Evolutionary conservation across 805 yeast genomes (phyloP).

Genomic region (Candida glaebosa): DNA sequence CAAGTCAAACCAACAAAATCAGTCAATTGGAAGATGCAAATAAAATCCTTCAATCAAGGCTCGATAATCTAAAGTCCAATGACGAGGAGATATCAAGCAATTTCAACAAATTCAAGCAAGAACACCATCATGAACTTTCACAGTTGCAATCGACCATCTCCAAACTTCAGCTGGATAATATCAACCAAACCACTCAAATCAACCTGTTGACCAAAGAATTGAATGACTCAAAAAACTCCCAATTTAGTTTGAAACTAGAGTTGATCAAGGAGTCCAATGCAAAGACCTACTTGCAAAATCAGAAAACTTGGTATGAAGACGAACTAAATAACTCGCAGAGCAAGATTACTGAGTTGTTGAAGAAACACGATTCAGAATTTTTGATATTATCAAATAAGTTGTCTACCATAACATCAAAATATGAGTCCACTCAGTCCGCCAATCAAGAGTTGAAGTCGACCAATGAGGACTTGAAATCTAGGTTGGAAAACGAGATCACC

Average conservation of each 20-base stretch:
- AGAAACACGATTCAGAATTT: conserved; percentile 36
- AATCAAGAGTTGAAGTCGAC: conserved; percentile 39
- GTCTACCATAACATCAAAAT: conserved; percentile 22
- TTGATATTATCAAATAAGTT: conserved; percentile 26
- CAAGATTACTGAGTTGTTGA: conserved; percentile 34
- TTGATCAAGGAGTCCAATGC: conserved; percentile 34
- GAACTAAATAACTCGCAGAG: conserved; percentile 35
- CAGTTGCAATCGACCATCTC: conserved; percentile 25
- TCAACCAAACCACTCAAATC: conserved; percentile 33
- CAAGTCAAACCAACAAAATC: conserved; percentile 12
- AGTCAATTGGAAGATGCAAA: conserved; percentile 15
- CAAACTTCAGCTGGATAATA: conserved; percentile 28
- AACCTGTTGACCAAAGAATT: conserved; percentile 33
- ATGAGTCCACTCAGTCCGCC: conserved; percentile 26
- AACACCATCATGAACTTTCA: conserved; percentile 22
- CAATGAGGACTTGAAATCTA: conserved; percentile 46
- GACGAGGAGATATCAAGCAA: conserved; percentile 12
- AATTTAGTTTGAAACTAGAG: conserved; percentile 32
- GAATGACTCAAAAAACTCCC: conserved; percentile 35
- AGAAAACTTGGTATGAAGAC: conserved; percentile 38
- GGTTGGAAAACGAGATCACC: conserved; percentile 24
- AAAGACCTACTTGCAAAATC: conserved; percentile 27
- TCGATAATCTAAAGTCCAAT: conserved; percentile 15
- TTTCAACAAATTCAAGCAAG: conserved; percentile 8
- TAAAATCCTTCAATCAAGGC: conserved; percentile 11